A percentile compares a stretch with the other conserved stretches of the same genome.
phyloP scores from a whole-genome alignment of 177 flowering plant genomes.

The Tripterygium wilfordii region DNA sequence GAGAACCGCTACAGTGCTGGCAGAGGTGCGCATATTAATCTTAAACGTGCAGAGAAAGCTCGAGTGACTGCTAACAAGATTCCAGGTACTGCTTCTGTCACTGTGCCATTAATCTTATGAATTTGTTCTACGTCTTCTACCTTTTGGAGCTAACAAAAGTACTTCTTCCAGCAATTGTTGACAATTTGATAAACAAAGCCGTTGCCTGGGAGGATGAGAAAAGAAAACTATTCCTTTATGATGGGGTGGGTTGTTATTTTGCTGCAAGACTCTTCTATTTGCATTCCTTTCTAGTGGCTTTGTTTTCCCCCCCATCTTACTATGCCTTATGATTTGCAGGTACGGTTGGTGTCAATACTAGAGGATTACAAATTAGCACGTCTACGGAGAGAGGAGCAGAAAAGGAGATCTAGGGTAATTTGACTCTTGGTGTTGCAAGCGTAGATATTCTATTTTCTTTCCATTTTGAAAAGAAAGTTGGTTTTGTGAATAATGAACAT shows the following conservation, averaged over 20 bases:
- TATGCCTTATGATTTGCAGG: slow-evolving; percentile 44
- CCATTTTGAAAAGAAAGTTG: too few species aligned
- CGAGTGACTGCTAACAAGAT: slow-evolving; percentile 74
- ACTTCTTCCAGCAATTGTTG: slow-evolving; percentile 64
- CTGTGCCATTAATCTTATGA: too few species aligned
- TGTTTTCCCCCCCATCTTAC: too few species aligned
- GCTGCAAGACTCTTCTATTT: too few species aligned
- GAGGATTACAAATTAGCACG: slow-evolving; percentile 78
- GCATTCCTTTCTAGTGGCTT: too few species aligned
- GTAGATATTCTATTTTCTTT: too few species aligned
- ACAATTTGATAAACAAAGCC: slow-evolving; percentile 60
- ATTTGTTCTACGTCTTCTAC: not conserved
- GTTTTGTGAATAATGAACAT: too few species aligned
- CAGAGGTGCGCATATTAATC: slow-evolving; percentile 83
- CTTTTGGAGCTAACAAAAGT: slow-evolving; percentile 16
- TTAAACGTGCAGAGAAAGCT: slow-evolving; percentile 92
- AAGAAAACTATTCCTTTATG: slow-evolving; percentile 56
- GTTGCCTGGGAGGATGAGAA: slow-evolving; percentile 80
- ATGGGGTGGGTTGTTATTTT: slow-evolving; percentile 58
- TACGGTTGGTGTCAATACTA: slow-evolving; percentile 57
- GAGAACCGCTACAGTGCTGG: slow-evolving; percentile 80
- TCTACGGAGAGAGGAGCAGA: slow-evolving; percentile 76
- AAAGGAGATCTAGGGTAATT: slow-evolving; percentile 65
- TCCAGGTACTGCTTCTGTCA: slow-evolving; percentile 53
- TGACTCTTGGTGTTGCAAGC: too few species aligned